Conservation (phyloP, 108 stramenopile genomes). For the Aureococcus anophagefferens region DNA sequence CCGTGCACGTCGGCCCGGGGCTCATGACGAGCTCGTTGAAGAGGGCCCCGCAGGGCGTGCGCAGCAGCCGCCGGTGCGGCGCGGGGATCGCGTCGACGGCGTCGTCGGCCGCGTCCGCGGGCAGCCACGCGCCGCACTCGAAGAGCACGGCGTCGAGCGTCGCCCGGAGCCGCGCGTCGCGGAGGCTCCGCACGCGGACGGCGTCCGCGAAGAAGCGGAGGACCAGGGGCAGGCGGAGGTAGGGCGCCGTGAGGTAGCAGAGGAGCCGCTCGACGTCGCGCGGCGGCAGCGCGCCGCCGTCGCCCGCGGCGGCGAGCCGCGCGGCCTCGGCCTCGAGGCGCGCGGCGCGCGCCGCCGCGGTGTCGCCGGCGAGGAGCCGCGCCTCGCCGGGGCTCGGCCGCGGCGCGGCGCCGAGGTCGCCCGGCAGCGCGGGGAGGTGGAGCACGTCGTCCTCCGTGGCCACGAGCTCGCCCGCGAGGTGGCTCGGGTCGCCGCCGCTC, state of each 20-base stretch:
- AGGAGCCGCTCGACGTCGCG: constrained; percentile 82
- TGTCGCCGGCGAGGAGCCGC: background rate
- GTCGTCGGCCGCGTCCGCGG: constrained; percentile 39
- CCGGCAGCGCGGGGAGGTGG: constrained; percentile 74
- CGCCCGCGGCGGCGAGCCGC: background rate
- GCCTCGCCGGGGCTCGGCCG: no score
- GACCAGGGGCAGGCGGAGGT: constrained; percentile 87
- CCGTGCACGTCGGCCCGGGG: constrained; percentile 67
- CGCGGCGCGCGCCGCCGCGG: background rate
- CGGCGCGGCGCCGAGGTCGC: background rate
- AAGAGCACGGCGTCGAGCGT: constrained; percentile 86
- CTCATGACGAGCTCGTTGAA: constrained; percentile 91
- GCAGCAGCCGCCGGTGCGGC: constrained; percentile 31
- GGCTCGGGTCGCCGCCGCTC: background rate
- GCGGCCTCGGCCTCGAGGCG: background rate
- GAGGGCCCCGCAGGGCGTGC: constrained; percentile 77
- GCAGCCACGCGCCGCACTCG: constrained; percentile 86
- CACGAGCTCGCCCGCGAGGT: constrained; percentile 58
- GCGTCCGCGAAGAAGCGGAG: constrained; percentile 90
- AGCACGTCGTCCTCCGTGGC: constrained; percentile 87
- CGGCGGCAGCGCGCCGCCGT: constrained; percentile 53
- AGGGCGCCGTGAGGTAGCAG: constrained; percentile 85
- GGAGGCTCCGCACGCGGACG: constrained; percentile 63
- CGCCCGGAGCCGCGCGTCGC: constrained; percentile 73
- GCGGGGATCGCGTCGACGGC: background rate